These are phyloP conservation scores for Colletotrichum acutatum DNA, from an alignment of 2,329 filamentous ascomycete genomes.

Conservation along the genomic window DNA sequence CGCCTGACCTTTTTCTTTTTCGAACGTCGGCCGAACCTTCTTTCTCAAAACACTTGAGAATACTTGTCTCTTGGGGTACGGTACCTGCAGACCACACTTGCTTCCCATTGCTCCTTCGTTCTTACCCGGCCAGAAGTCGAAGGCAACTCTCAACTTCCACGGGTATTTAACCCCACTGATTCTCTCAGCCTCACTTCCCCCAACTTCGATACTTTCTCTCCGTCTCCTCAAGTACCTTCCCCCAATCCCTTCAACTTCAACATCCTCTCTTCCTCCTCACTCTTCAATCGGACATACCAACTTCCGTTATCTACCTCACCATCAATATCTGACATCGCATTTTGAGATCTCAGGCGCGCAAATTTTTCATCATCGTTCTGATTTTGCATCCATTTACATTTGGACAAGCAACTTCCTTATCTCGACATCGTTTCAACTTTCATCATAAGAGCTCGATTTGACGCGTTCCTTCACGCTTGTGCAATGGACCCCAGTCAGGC, in stretches of 20 bases:
- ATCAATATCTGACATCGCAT: background rate
- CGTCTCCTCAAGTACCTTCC: background rate
- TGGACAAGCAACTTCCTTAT: too few relatives aligned
- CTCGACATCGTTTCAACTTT: too few relatives aligned
- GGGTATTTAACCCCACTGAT: background rate
- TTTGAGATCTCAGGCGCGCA: too few relatives aligned
- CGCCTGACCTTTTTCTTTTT: background rate
- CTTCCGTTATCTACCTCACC: background rate
- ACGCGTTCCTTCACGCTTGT: background rate
- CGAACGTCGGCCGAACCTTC: background rate
- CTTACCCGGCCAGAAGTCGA: background rate
- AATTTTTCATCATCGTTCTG: too few relatives aligned
- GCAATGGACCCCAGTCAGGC: background rate
- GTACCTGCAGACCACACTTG: background rate
- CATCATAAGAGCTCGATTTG: too few relatives aligned
- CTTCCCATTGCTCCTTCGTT: background rate
- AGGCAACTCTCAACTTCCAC: background rate
- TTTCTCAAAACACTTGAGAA: background rate
- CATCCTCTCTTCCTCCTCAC: background rate
- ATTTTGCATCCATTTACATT: too few relatives aligned
- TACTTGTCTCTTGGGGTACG: background rate
- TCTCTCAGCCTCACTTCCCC: background rate
- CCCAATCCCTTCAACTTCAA: background rate
- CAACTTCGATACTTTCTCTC: background rate
- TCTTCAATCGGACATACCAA: background rate